These are phyloP conservation scores for Biancaea sappan DNA, from an alignment of 306 rosid genomes.

Conservation along the genomic window DNA sequence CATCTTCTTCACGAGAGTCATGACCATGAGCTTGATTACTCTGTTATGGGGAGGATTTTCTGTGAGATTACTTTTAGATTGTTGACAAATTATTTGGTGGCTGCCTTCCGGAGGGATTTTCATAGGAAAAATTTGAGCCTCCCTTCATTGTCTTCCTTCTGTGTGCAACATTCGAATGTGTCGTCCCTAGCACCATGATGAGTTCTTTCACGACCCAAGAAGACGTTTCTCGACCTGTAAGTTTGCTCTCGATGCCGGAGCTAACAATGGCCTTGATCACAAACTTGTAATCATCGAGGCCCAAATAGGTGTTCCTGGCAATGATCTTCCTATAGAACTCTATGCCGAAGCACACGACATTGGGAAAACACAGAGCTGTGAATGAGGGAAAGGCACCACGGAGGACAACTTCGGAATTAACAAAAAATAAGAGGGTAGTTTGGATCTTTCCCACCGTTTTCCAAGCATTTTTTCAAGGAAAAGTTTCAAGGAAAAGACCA, in stretches of 20 bases:
- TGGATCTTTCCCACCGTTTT: too few species aligned
- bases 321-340: slow-evolving; percentile 57
- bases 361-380: too few species aligned
- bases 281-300: slow-evolving; percentile 70
- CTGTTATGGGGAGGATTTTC: slow-evolving; percentile 69
- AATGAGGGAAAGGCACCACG: too few species aligned
- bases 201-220: slow-evolving; percentile 64
- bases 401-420: too few species aligned
- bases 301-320: slow-evolving; percentile 48
- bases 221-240: slow-evolving; percentile 69
- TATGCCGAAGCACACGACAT: too few species aligned
- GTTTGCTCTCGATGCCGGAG: slow-evolving; percentile 97
- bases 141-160: slow-evolving; percentile 72
- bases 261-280: slow-evolving; percentile 83
- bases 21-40: slow-evolving; percentile 55
- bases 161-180: slow-evolving; percentile 69
- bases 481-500: too few species aligned
- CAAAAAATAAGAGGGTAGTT: too few species aligned
- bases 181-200: slow-evolving; percentile 85
- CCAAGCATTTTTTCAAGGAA: too few species aligned
- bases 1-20: slow-evolving; percentile 40
- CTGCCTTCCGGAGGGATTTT: slow-evolving; percentile 79
- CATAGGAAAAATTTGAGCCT: slow-evolving; percentile 58
- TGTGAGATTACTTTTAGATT: slow-evolving; percentile 69
- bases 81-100: slow-evolving; percentile 78